phyloP scores from a whole-genome alignment of 2,329 filamentous ascomycete species.

The Cercospora zeina region DNA sequence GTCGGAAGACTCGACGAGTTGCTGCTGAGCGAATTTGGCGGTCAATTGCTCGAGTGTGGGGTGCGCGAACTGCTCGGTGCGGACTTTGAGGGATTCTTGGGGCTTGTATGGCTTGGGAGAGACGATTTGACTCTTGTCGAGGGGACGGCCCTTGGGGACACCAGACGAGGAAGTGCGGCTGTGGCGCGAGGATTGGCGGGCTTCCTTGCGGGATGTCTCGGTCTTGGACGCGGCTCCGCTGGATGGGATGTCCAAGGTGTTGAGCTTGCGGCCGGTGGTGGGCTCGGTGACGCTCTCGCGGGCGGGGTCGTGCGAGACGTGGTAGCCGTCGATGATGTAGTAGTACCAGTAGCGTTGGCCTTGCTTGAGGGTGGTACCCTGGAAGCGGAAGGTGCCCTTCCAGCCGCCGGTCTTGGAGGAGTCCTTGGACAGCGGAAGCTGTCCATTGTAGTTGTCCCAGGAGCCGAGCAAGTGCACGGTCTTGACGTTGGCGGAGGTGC shows the following conservation, averaged over 20 bases:
- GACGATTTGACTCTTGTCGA: conserved; percentile 85
- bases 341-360: conserved; percentile 99
- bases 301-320: conserved; percentile 93
- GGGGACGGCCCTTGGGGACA: conserved; percentile 82
- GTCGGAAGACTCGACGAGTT: conserved; percentile 62
- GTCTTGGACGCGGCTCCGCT: conserved; percentile 51
- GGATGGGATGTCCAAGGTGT: conserved; percentile 86
- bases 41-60: conserved; percentile 77
- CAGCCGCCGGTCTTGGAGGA: conserved; percentile 80
- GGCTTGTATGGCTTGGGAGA: conserved; percentile 87
- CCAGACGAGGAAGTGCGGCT: conserved; percentile 55
- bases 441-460: conserved; percentile 95
- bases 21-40: conserved; percentile 54
- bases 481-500: conserved; percentile 95
- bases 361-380: conserved; percentile 78
- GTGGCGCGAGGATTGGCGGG: conserved; percentile 50
- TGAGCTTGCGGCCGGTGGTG: conserved; percentile 93
- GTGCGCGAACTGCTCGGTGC: conserved; percentile 76
- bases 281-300: conserved; percentile 87
- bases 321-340: conserved; percentile 99
- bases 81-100: conserved; percentile 81
- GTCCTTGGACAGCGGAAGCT: conserved; percentile 92
- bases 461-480: conserved; percentile 96
- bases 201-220: conserved; percentile 45
- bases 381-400: conserved; percentile 96